Evolutionary conservation across 2,329 filamentous ascomycete genomes (phyloP), one percentile per base, ranked within the genome.

Genomic region (Chaetomiaceae sp.): DNA sequence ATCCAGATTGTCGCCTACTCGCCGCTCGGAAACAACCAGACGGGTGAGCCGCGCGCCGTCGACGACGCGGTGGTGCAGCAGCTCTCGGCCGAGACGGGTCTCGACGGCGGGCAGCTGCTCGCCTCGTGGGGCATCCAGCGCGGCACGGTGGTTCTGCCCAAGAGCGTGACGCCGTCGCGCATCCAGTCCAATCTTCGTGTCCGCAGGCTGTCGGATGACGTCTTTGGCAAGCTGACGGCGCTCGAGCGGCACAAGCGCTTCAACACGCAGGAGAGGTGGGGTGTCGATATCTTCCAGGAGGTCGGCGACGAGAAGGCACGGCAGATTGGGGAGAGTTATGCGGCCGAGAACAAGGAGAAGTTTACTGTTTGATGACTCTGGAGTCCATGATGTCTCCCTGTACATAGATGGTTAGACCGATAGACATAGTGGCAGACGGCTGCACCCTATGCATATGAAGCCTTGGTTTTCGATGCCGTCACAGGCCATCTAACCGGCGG

Each of bases 201-300:
- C 23, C 40, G 40, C 4, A 43, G 19, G 23, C 11, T 43, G 23
- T 17, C 40, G 5, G 40, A 12, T 8, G 15, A 29, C 1, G 40
- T 43, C 23, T 43, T 43, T 19, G 40, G 40, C 15, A 43, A 43
- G 23, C 40, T 43, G 2, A 43, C 25, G 23, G 40, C 40, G 23
- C 40, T 43, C 25, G 40, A 43, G 40, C 40, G 40, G 23, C 40
- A 43, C 40, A 43, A 43, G 40, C 40, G 40, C n/a, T 43, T 43
- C 40, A 43, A 43, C 23, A 43, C 40, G 23, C 40, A 43, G 23
- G 15, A 12, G 25, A 43, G 40, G 20, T 43, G 40, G 40, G 40
- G 40, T 6, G 40, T 43, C 23, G 40, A 43, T 11, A 43, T 43
- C 25, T 43, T 43, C 23, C 40, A 43, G 40, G 40, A 43, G 40